These are phyloP conservation scores for Epichloe coenophiala DNA, from an alignment of 2,329 filamentous ascomycete species.

Conservation along the genomic window DNA sequence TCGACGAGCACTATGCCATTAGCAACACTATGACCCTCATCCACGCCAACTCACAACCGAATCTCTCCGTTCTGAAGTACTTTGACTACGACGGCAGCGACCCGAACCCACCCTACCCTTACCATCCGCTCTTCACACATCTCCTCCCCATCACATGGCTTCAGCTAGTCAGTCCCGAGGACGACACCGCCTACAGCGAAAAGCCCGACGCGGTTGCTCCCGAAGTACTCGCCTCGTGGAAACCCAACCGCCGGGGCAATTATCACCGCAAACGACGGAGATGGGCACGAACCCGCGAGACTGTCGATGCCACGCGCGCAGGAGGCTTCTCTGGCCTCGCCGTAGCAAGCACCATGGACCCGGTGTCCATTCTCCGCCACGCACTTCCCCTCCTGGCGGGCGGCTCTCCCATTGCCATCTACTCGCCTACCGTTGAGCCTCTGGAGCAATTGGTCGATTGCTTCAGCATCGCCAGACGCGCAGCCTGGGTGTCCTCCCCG, in stretches of 20 bases:
- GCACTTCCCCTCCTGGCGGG: slow-evolving; percentile 69
- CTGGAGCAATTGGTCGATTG: slow-evolving; percentile 66
- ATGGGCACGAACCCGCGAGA: slow-evolving; percentile 57
- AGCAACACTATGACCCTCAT: slow-evolving; percentile 71
- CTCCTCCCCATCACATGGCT: slow-evolving; percentile 84
- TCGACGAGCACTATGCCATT: slow-evolving; percentile 50
- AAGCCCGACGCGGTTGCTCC: slow-evolving; percentile 47
- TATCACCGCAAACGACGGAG: slow-evolving; percentile 83
- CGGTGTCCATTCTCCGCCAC: slow-evolving; percentile 59
- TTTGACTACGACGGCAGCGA: slow-evolving; percentile 69
- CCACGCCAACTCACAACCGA: slow-evolving; percentile 74
- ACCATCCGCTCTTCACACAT: slow-evolving; percentile 71
- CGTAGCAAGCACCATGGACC: slow-evolving; percentile 72
- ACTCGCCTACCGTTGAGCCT: slow-evolving; percentile 68
- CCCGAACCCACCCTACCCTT: slow-evolving; percentile 39
- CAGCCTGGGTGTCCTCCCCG: slow-evolving; percentile 52
- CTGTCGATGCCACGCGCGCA: slow-evolving; percentile 60
- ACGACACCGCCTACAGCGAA: slow-evolving; percentile 59
- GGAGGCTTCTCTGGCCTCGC: slow-evolving; percentile 77
- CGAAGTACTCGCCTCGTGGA: slow-evolving; percentile 54
- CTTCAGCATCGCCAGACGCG: slow-evolving; percentile 68
- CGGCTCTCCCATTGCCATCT: slow-evolving; percentile 74
- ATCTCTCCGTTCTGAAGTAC: slow-evolving; percentile 76
- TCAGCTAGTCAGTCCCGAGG: slow-evolving; percentile 65
- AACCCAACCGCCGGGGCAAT: slow-evolving; percentile 67